Conservation (phyloP, 1,284 basidiomycete genomes). For the Schizopora paradoxa region DNA sequence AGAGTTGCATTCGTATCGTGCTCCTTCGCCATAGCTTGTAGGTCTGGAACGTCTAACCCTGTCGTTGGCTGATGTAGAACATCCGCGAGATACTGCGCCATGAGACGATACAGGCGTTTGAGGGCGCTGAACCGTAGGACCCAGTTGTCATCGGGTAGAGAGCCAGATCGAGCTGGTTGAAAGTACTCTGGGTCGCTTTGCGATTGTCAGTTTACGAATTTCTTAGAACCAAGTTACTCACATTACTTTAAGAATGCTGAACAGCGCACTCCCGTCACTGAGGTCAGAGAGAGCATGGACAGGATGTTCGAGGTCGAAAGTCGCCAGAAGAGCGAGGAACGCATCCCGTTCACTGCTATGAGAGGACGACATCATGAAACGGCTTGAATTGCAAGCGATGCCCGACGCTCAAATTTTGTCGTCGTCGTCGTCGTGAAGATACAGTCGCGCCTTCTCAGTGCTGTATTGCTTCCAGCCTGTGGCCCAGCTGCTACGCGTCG, state of each 20-base stretch:
- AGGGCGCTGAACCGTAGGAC: constrained; percentile 79
- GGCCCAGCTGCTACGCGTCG: too few species aligned
- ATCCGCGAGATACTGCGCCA: constrained; percentile 83
- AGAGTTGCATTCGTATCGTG: constrained; percentile 61
- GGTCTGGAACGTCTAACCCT: constrained; percentile 71
- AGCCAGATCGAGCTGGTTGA: constrained; percentile 47
- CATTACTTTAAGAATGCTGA: constrained; percentile 69
- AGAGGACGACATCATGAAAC: constrained; percentile 38
- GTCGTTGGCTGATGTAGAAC: constrained; percentile 70
- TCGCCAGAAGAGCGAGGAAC: constrained; percentile 71
- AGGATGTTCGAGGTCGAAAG: constrained; percentile 61
- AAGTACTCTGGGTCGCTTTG: constrained; percentile 78
- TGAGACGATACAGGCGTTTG: constrained; percentile 80
- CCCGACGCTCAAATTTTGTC: too few species aligned
- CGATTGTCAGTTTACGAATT: constrained; percentile 8
- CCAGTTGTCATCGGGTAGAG: constrained; percentile 79
- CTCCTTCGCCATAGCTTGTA: constrained; percentile 79
- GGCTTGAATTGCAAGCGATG: not conserved
- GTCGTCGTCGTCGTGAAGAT: too few species aligned
- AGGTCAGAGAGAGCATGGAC: constrained; percentile 62
- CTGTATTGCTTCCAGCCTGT: not conserved
- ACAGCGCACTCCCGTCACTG: constrained; percentile 67
- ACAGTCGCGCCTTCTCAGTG: too few species aligned
- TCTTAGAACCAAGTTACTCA: constrained; percentile 33
- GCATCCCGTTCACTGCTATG: constrained; percentile 66